Conservation (phyloP, 768 basidiomycete species). For the Cystoderma amianthinum region DNA sequence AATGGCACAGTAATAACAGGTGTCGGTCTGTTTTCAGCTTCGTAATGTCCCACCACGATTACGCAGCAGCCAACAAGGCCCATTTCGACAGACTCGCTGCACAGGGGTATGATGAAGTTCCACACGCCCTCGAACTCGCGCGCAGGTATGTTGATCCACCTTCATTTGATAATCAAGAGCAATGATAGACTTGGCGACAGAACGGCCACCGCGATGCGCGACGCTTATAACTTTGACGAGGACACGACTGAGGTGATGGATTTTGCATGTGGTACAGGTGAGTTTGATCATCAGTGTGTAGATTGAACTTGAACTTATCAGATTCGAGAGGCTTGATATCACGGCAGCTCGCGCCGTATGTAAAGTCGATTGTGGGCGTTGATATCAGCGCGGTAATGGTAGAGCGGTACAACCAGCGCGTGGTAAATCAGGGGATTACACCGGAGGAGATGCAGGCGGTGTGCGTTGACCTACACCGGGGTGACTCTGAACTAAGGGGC, state of each 20-base stretch:
- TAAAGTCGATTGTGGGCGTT: constrained; percentile 54
- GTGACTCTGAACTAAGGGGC: constrained; percentile 35
- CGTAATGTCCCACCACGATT: background rate
- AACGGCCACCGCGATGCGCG: constrained; percentile 27
- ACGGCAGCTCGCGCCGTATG: constrained; percentile 44
- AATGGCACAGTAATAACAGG: no score
- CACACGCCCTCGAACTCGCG: constrained; percentile 15
- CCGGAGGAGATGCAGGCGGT: constrained; percentile 54
- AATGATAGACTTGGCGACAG: constrained; percentile 9
- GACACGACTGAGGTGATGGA: constrained; percentile 57
- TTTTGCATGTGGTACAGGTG: constrained; percentile 71
- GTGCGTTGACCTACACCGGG: constrained; percentile 36
- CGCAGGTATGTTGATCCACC: constrained; percentile 10
- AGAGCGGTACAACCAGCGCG: constrained; percentile 48
- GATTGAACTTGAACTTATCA: constrained; percentile 39
- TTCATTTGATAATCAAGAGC: background rate
- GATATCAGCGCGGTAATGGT: constrained; percentile 67
- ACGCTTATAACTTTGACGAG: constrained; percentile 43
- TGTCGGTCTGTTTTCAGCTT: no score
- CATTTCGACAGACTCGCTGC: constrained; percentile 22
- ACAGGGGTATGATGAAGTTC: constrained; percentile 10
- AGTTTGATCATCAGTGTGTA: constrained; percentile 19
- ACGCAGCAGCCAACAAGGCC: constrained; percentile 22
- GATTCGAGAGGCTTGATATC: constrained; percentile 51
- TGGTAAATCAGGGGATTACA: constrained; percentile 45